A percentile compares a stretch with the other conserved stretches of the same genome.
These are phyloP conservation scores for Aspergillus pseudotamarii DNA, from an alignment of 2,329 filamentous ascomycete genomes.

Conservation along the genomic window DNA sequence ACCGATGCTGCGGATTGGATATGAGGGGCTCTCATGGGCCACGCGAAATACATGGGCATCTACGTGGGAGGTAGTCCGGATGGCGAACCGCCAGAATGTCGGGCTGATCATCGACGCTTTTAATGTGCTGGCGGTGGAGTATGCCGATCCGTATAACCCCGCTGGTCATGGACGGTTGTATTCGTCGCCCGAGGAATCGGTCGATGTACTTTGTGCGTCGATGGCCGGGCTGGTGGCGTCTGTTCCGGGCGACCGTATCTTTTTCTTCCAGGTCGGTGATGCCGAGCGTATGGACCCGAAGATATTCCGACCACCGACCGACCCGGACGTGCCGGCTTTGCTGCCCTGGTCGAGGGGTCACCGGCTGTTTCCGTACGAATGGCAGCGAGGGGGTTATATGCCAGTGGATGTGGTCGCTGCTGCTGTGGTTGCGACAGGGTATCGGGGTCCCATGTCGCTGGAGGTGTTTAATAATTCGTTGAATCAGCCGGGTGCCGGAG, in stretches of 20 bases:
- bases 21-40: constrained; percentile 39
- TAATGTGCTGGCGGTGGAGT: constrained; percentile 37
- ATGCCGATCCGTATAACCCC: constrained; percentile 34
- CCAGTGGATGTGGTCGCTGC: constrained; percentile 35
- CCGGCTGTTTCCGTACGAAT: constrained; percentile 33
- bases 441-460: constrained; percentile 34
- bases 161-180: constrained; percentile 34
- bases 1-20: constrained; percentile 32
- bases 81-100: constrained; percentile 35
- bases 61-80: constrained; percentile 36
- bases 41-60: constrained; percentile 36
- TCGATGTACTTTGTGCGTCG: constrained; percentile 28
- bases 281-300: constrained; percentile 31
- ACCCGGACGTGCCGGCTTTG: constrained; percentile 26
- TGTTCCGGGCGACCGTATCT: constrained; percentile 36
- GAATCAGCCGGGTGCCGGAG: constrained; percentile 19
- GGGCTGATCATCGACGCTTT: constrained; percentile 38
- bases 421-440: constrained; percentile 36
- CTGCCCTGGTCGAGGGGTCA: constrained; percentile 37
- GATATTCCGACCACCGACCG: constrained; percentile 23
- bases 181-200: constrained; percentile 29
- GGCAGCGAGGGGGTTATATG: constrained; percentile 33
- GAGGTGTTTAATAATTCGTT: constrained; percentile 38
- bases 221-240: constrained; percentile 27
- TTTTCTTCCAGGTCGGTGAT: constrained; percentile 38